Percentiles rank a stretch among this genome's conserved stretches.
Evolutionary conservation across 1,284 basidiomycete genomes (phyloP).

Genomic region (Rhodotorula sp.): DNA sequence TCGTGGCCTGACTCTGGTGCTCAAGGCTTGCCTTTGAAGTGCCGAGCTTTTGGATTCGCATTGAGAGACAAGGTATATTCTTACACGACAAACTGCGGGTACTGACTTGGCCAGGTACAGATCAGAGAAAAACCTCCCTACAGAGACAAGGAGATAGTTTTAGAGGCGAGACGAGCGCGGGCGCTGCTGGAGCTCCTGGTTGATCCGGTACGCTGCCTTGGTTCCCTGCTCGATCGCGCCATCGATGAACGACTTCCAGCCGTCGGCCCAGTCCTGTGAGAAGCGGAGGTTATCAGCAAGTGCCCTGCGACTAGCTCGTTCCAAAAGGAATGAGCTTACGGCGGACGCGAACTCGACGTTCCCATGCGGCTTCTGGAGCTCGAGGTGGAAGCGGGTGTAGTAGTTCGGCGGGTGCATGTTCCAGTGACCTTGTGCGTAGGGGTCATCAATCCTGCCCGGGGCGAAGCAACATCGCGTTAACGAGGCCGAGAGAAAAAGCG

Average conservation of each 20-base stretch:
- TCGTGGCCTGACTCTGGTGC: too few relatives aligned
- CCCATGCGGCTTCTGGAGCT: slow-evolving; percentile 18
- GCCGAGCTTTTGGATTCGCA: too few relatives aligned
- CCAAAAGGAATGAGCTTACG: background rate
- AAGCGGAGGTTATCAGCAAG: background rate
- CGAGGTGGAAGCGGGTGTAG: slow-evolving; percentile 11
- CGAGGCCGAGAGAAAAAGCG: background rate
- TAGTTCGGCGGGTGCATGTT: slow-evolving; percentile 1
- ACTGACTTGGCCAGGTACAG: too few relatives aligned
- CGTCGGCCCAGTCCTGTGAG: slow-evolving; percentile 11
- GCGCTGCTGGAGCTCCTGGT: background rate
- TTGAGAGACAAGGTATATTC: too few relatives aligned
- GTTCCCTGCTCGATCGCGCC: slow-evolving; percentile 9
- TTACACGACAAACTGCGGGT: too few relatives aligned
- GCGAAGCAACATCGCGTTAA: background rate
- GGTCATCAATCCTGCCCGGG: background rate
- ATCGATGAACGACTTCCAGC: slow-evolving; percentile 10
- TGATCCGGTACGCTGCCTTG: slow-evolving; percentile 1
- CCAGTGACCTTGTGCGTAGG: slow-evolving; percentile 5
- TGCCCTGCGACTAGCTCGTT: background rate
- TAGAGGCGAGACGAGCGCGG: background rate
- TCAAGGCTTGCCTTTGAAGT: too few relatives aligned
- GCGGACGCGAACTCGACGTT: slow-evolving; percentile 8
- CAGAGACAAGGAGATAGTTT: too few relatives aligned
- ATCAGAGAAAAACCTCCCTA: too few relatives aligned